These are phyloP conservation scores for Cyclocybe aegerita DNA, from an alignment of 768 basidiomycete species.

Conservation along the genomic window DNA sequence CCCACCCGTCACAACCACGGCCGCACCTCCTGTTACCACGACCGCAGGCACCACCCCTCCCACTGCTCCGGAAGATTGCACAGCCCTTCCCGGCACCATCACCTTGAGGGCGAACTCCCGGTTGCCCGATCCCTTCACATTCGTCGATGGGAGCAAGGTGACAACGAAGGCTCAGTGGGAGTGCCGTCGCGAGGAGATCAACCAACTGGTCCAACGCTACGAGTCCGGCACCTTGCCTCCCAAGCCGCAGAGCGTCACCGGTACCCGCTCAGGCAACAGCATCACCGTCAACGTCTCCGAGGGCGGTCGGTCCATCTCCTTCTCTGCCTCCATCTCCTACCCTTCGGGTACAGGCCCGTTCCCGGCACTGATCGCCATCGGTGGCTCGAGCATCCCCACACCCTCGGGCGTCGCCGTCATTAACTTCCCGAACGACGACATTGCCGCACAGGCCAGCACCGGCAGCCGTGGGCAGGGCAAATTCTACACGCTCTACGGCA, in stretches of 20 bases:
- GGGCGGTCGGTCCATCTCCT: constrained; percentile 42
- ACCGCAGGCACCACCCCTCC: constrained; percentile 8
- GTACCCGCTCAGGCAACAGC: constrained; percentile 36
- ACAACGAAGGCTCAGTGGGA: constrained; percentile 42
- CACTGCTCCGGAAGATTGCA: constrained; percentile 17
- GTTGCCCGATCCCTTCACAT: constrained; percentile 53
- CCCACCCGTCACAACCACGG: constrained; percentile 5
- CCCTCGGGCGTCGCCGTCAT: constrained; percentile 38
- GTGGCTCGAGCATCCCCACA: constrained; percentile 36
- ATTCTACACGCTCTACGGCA: constrained; percentile 54
- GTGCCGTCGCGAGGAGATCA: constrained; percentile 47
- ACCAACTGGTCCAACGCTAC: constrained; percentile 44
- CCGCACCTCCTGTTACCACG: too few relatives aligned
- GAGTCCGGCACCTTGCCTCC: constrained; percentile 48
- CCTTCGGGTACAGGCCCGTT: constrained; percentile 42
- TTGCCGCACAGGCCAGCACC: constrained; percentile 43
- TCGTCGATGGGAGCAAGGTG: constrained; percentile 37
- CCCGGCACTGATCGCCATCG: constrained; percentile 50
- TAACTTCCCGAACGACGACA: constrained; percentile 47
- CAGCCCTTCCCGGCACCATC: constrained; percentile 23
- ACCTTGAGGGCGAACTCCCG: constrained; percentile 31
- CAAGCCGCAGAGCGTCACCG: constrained; percentile 38
- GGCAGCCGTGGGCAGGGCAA: constrained; percentile 48
- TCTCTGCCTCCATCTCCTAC: constrained; percentile 41
- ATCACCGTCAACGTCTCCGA: constrained; percentile 46